Base-by-base conservation (phyloP, 306 rosid genomes). In the Gastrolobium bilobum region DNA sequence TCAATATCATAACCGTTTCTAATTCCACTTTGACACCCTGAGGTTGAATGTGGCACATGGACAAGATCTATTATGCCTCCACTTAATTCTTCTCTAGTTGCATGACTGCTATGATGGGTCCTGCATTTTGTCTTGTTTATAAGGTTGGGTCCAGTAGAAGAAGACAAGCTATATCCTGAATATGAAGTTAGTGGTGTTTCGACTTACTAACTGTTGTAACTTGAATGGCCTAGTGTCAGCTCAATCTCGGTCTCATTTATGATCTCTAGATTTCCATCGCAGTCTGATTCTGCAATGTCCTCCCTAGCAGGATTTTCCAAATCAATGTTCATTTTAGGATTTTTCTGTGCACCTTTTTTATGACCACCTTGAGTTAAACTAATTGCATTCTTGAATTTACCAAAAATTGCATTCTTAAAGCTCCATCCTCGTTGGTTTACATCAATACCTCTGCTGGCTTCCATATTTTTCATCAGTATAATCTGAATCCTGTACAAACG, bases 161-260 rank as follows among this genome's bases (percentile, higher is more conserved):
- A 91, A 72, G 91, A 91, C 77, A 84, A 86, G 62, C 90, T 88
- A 74, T 82, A 85, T 11, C 85, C 87, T 39, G 91, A 88, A 59
- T 87, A 95, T 70, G 96, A 83, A 68, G 87, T 83, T 72, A 84
- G 66, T 13, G 81, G 65, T 56, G 79, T 87, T 71, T 87, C 87
- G 6, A 78, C 68, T 75, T 79, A 82, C 84, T 86, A 78, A 48
- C 62, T 66, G 50, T 64, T 90, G 82, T 75, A 90, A 85, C 86
- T 82, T 33, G 96, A 87, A 52, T 91, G 98, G 6, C 97, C 96
- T 48, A 92, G 85, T 59, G 98, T 89, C 75, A 94, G 80, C 83
- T 91, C 91, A 73, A 90, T 89, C 86, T 88, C 90, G 48, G 70
- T 79, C 83, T 91, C 97, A 38, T 86, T 90, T 75, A 90, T 80